A percentile compares a stretch with the other conserved stretches of the same genome.
Evolutionary conservation across 2,329 filamentous ascomycete genomes (phyloP).

Genomic region (Colletotrichum tabaci): DNA sequence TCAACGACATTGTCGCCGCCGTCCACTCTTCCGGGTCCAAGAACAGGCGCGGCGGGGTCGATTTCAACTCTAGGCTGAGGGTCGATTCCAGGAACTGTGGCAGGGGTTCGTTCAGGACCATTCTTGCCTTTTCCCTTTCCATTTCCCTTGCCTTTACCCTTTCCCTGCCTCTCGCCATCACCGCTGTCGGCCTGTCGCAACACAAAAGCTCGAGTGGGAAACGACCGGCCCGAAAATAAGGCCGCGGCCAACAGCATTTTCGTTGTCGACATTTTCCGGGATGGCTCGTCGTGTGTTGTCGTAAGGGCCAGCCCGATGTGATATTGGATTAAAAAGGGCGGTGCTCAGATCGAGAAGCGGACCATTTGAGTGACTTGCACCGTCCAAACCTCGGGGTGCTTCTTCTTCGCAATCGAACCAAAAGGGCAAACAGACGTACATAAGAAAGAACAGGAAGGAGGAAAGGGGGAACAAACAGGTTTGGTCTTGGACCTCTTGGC

Average conservation of each 20-base stretch:
- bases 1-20: slow-evolving; percentile 2
- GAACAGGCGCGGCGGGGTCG: background rate
- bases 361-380: slow-evolving; percentile 9
- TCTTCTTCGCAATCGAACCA: background rate
- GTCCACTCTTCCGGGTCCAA: slow-evolving; percentile 6
- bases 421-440: background rate
- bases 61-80: background rate
- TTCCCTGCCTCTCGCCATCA: slow-evolving; percentile 18
- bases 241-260: slow-evolving; percentile 15
- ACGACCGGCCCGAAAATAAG: slow-evolving; percentile 17
- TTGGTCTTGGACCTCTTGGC: slow-evolving; percentile 8
- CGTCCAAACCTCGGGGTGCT: background rate
- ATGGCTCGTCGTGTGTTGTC: slow-evolving; percentile 5
- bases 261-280: slow-evolving; percentile 26
- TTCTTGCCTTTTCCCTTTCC: slow-evolving; percentile 24
- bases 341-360: slow-evolving; percentile 6
- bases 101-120: background rate
- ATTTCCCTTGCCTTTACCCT: slow-evolving; percentile 31
- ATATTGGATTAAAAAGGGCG: background rate
- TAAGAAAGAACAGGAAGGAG: slow-evolving; percentile 1
- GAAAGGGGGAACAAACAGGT: slow-evolving; percentile 37
- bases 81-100: slow-evolving; percentile 6
- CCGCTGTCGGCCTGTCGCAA: background rate
- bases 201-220: slow-evolving; percentile 10
- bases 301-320: slow-evolving; percentile 30